Evolutionary conservation across 306 rosid species (phyloP), one percentile per base, ranked within the genome.

Genomic region (Vigna trinervia): DNA sequence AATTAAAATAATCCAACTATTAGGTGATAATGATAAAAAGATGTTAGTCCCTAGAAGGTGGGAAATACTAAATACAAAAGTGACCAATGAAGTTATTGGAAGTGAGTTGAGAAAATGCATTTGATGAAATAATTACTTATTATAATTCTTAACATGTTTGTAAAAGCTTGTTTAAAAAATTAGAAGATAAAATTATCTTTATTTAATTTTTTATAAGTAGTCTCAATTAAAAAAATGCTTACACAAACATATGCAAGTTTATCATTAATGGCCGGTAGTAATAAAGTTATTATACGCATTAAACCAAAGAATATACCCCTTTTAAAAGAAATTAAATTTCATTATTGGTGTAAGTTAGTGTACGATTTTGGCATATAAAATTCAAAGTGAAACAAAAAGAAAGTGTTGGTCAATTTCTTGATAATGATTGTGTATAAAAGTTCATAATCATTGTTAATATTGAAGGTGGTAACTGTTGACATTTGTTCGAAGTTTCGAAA

Each of bases 341-440:
- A 69, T 59, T 46, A 36, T 47, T 36, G 22, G 7, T 36, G 30
- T 20, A 46, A 12, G 39, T 36, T 3, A 23, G 32, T 19, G 67
- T 39, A 71, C 65, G 36, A 57, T 38, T 59, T 70, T 61, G 64
- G 52, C 10, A 71, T 60, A 61, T n/a, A 67, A 57, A 54, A 74
- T 22, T 46, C 28, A 63, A 12, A 17, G 45, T 15, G 15, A 69
- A 69, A 23, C 6, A 26, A 58, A 70, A 12, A 53, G 10, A 48
- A 61, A 62, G 69, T 81, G 68, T 43, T 20, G 4, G 78, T 41
- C 78, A 71, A 41, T 62, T 52, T 52, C 19, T 22, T 70, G 81
- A 76, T 76, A 28, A 75, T 28, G 53, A 30, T 3, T 28, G 39
- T 10, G 4, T 26, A 11, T 41, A 10, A 30, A 30, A 61, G 53